Evolutionary conservation across 2,329 filamentous ascomycete genomes (phyloP), one percentile per base, ranked within the genome.

Genomic region (Cladophialophora yegresii): DNA sequence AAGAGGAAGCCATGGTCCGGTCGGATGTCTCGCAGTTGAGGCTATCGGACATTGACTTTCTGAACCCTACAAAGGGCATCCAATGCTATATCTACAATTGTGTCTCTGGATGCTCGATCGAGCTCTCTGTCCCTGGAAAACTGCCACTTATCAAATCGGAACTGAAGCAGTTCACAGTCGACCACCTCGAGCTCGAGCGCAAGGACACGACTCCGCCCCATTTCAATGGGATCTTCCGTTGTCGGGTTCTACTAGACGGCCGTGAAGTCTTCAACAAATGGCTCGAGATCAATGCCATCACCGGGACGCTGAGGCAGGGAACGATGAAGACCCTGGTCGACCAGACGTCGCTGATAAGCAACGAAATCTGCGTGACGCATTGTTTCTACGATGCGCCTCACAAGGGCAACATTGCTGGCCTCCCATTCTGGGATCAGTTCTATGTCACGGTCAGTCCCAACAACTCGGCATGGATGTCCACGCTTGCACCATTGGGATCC

Each of bases 321-420:
- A 51, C n/a, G 0, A 51, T 51, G 47, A 51, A 26, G 47, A 51
- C 47, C 3, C 47, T 51, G 26, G 47, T 51, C 13, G 47, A 51
- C 13, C 47, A 51, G 47, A 51, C 47, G 20, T 51, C 47, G 22
- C 4, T 28, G 20, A n/a, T 51, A 20, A 51, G 22, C 47, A 12
- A 28, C 10, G 47, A 51, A 9, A n/a, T 51, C 12, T 51, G 47
- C 26, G 47, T 51, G 47, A 23, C 47, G 47, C 47, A 51, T 5
- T 51, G 47, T 51, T 51, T 51, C 47, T 51, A 51, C 47, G 47
- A 51, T 26, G 47, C 47, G 47, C 47, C 47, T 16, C 22, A 12
- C 20, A 51, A 51, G 22, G 47, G 26, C 26, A 51, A 51, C 26
- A 26, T 51, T 7, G 47, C 47, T 12, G 47, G 47, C 47, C 26